Base-by-base conservation (phyloP, 768 basidiomycete genomes). In the Lactarius hengduanensis region DNA sequence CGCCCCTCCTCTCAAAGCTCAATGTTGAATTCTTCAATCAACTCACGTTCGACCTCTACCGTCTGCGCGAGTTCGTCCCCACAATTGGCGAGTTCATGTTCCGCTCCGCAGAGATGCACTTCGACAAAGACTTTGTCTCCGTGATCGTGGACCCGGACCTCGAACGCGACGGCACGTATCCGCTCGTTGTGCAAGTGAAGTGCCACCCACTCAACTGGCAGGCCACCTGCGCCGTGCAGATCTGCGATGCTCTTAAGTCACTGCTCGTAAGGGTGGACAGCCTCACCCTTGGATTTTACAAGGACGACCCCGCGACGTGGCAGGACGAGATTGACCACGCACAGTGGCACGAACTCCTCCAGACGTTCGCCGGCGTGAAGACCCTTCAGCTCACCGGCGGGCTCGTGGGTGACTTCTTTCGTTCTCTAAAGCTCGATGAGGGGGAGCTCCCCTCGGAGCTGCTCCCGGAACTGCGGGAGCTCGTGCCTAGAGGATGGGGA, bases 241-340 rank as follows among this genome's bases (percentile, higher is more conserved):
- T 63, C 41, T 63, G 62, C 43, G 1, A 15, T 43, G 16, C 55
- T 16, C 41, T 63, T n/a, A 15, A 20, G 26, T 34, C 56, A 32
- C 16, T 57, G n/a, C 62, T 63, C 26, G 18, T n/a, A 1, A 15
- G 10, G 2, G n/a, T 40, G 22, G 55, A 57, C 15, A 47, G 16
- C 32, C 62, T 63, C 56, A 36, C 18, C 13, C 62, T 63, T 22
- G 62, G 61, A 20, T 56, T 55, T 9, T 40, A 63, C 9, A 57
- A 26, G 30, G 55, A 47, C n/a, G 36, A 22, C 41, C 15, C 60
- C 6, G 22, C 16, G 7, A 1, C 50, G 7, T 53, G 50, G 60
- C n/a, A 41, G 34, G 22, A 7, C 30, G 56, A 26, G 30, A 32
- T 63, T 16, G 62, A 63, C 22, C 56, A 4, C 11, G 56, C 7